Evolutionary conservation across 805 yeast genomes (phyloP).

Genomic region (Ogataea wickerhamii): DNA sequence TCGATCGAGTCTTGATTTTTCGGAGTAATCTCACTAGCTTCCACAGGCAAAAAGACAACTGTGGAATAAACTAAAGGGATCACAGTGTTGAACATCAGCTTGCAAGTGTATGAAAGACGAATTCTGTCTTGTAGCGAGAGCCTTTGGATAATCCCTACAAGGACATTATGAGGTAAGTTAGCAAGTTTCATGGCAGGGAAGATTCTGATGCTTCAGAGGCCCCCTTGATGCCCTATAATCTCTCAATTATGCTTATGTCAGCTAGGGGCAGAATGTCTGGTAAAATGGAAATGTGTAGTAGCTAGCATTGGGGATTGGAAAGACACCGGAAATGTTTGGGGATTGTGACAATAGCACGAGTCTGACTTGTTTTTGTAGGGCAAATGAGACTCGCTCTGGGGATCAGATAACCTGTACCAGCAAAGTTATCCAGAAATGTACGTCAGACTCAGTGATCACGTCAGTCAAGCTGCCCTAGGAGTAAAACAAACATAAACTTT

Average conservation of each 20-base stretch:
- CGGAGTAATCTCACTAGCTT: background rate
- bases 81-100: constrained; percentile 19
- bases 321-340: no score
- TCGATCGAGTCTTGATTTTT: constrained; percentile 17
- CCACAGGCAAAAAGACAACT: constrained; percentile 13
- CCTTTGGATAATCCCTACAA: constrained; percentile 15
- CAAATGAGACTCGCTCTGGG: no score
- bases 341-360: no score
- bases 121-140: constrained; percentile 18
- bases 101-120: constrained; percentile 19
- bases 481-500: no score
- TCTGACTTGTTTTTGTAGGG: no score
- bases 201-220: no score
- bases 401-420: no score
- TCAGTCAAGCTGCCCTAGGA: no score
- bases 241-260: background rate
- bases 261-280: background rate
- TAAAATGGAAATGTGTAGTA: background rate
- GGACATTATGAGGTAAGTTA: constrained; percentile 26
- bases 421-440: no score
- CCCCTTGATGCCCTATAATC: no score
- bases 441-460: no score
- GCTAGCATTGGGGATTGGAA: background rate
- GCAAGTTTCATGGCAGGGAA: background rate
- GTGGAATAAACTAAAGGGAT: constrained; percentile 22